Conservation (phyloP, 164 flowering plant genomes). For the Saururus chinensis region DNA sequence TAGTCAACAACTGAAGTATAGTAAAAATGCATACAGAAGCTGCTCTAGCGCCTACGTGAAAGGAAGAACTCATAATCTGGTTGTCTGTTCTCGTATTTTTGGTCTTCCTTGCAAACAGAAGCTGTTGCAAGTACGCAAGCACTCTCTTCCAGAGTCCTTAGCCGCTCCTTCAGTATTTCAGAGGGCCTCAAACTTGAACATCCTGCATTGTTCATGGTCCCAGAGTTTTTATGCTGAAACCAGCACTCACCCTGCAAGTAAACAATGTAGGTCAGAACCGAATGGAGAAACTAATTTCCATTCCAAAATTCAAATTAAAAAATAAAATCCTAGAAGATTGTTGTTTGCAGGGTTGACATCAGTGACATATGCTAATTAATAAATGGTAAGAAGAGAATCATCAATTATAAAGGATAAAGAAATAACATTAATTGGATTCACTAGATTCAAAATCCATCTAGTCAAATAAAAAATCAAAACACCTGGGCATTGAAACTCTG, state of each 20-base stretch:
- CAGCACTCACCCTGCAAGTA: conserved; percentile 54
- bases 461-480: conserved; percentile 10
- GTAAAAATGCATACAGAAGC: too few relatives aligned
- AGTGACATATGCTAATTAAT: too few relatives aligned
- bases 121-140: conserved; percentile 54
- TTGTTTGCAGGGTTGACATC: too few relatives aligned
- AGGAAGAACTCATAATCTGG: conserved; percentile 63
- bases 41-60: conserved; percentile 32
- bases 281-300: not conserved
- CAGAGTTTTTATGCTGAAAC: conserved; percentile 25
- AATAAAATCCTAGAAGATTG: too few relatives aligned
- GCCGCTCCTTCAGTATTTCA: conserved; percentile 34
- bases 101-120: conserved; percentile 27
- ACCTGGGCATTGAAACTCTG: conserved; percentile 76
- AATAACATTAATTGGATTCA: too few relatives aligned
- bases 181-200: conserved; percentile 6
- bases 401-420: too few relatives aligned
- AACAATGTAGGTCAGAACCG: not conserved
- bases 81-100: conserved; percentile 33
- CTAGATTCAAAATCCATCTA: too few relatives aligned
- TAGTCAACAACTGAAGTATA: too few relatives aligned
- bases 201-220: conserved; percentile 1
- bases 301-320: too few relatives aligned
- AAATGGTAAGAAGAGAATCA: too few relatives aligned
- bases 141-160: conserved; percentile 44